Conservation (phyloP, 1,284 basidiomycete species). For the Malassezia restricta region DNA sequence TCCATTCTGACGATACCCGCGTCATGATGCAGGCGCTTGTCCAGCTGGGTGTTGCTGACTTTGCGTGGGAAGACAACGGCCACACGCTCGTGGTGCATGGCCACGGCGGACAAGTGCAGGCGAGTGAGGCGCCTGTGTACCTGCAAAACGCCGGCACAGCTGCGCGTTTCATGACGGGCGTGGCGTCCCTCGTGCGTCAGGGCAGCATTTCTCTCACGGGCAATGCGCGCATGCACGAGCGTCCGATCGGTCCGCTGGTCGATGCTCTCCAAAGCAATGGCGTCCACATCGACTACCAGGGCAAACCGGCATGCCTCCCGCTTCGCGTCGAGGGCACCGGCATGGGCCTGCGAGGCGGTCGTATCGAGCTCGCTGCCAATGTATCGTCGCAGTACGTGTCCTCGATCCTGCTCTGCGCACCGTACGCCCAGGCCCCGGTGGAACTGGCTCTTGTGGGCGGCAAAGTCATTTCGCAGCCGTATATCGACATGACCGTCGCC, state of each 20-base stretch:
- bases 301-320: conserved; percentile 72
- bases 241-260: conserved; percentile 85
- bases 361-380: conserved; percentile 76
- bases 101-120: conserved; percentile 61
- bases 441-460: conserved; percentile 81
- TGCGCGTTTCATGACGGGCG: conserved; percentile 90
- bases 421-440: conserved; percentile 71
- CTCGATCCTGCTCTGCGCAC: conserved; percentile 86
- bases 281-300: conserved; percentile 64
- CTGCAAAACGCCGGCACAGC: conserved; percentile 96
- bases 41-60: conserved; percentile 61
- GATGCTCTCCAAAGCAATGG: conserved; percentile 77
- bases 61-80: conserved; percentile 81
- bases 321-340: conserved; percentile 56
- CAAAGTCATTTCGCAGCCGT: conserved; percentile 92
- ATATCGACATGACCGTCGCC: conserved; percentile 98
- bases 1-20: conserved; percentile 95
- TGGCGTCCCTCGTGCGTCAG: conserved; percentile 60
- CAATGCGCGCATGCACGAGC: conserved; percentile 96
- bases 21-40: conserved; percentile 97
- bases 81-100: conserved; percentile 87
- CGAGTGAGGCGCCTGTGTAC: conserved; percentile 68
- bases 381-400: conserved; percentile 98
- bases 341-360: conserved; percentile 64
- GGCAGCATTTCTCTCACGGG: conserved; percentile 59